These are phyloP conservation scores for Xylaria castorea DNA, from an alignment of 495 filamentous ascomycete species.

Conservation along the genomic window DNA sequence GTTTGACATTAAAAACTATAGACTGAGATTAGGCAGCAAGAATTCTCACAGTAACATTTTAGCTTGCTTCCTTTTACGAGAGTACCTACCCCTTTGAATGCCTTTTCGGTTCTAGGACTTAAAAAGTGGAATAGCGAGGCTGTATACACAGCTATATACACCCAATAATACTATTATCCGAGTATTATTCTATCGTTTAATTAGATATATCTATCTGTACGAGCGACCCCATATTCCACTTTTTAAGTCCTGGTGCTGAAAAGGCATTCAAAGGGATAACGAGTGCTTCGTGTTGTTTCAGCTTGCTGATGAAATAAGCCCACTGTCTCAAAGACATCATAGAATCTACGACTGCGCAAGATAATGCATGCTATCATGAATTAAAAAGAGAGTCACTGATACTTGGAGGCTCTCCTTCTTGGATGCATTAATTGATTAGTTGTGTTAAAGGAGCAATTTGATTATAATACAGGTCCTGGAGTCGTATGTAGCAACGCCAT, in stretches of 20 bases:
- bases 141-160: no score
- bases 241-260: no score
- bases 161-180: no score
- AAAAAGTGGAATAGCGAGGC: no score
- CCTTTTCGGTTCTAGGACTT: no score
- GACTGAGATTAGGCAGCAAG: background rate
- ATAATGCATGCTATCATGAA: background rate
- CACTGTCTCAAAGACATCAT: background rate
- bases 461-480: constrained; percentile 17
- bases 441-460: constrained; percentile 10
- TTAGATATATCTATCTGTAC: no score
- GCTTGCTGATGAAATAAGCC: no score
- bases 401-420: background rate
- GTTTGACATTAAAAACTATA: background rate
- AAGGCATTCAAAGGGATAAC: no score
- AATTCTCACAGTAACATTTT: background rate
- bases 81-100: no score
- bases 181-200: no score
- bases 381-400: background rate
- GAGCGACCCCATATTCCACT: no score
- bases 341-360: background rate
- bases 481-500: constrained; percentile 1
- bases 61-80: background rate
- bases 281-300: background rate
- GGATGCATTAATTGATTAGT: constrained; percentile 15